Evolutionary conservation across 129 eudicot genomes (phyloP), one percentile per base, ranked within the genome.

Genomic region (Apium graveolens): DNA sequence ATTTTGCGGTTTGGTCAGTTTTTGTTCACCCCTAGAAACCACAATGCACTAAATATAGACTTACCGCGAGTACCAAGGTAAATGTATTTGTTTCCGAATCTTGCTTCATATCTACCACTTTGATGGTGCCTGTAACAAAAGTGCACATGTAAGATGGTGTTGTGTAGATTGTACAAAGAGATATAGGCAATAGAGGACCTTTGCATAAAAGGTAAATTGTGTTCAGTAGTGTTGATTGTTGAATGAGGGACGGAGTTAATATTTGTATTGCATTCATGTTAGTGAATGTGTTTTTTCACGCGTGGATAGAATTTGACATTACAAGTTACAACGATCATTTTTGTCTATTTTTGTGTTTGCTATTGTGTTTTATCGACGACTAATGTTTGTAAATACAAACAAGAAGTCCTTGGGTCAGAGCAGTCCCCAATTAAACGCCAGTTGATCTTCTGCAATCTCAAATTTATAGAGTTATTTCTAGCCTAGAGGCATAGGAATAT

Each of bases 71-170:
- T 88, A 74, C 97, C 97, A 39, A 88, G 91, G 81, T 92, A 90
- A 39, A 90, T 86, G 80, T 92, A 88, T 83, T 88, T 92, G 86
- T 90, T 92, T 27, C 97, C 97, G 72, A 86, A 92, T 79, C 97
- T 88, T 83, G 97, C 96, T 84, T 92, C 97, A 95, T 93, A 92
- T 85, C 97, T 92, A 48, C 91, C 91, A 79, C 90, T 90, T 75
- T 92, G 97, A 83, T 92, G 93, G 71, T 92, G 97, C 87, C 97
- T 92, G 81, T 20, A 77, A 29, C 66, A 57, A 3, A 57, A 57
- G 3, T n/a, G 1, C 17, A 32, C 29, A 17, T 70, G 41, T n/a
- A n/a, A n/a, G n/a, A n/a, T n/a, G n/a, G n/a, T n/a, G n/a, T n/a
- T n/a, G n/a, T n/a, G n/a, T n/a, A n/a, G n/a, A n/a, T n/a, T n/a